phyloP scores from a whole-genome alignment of 345 rosid genomes.

The Punica granatum region DNA sequence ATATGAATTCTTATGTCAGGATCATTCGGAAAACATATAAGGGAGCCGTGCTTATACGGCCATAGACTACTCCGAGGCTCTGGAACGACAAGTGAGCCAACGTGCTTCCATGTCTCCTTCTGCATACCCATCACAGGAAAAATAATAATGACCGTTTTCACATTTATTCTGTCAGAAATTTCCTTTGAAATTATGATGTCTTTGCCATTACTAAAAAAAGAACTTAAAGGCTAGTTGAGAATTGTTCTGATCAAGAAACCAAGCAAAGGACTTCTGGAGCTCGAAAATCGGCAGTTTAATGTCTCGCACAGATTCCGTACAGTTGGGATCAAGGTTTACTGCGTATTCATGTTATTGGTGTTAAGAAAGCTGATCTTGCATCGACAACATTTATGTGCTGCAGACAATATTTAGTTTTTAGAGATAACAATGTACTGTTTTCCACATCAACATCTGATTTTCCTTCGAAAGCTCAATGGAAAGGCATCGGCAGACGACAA shows the following conservation, averaged over 20 bases:
- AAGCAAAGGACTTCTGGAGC: too few relatives aligned
- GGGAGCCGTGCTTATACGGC: slow-evolving; percentile 51
- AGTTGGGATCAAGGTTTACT: too few relatives aligned
- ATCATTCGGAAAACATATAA: slow-evolving; percentile 47
- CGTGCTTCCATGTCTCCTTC: slow-evolving; percentile 47
- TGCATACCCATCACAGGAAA: slow-evolving; percentile 13
- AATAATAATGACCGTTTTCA: neutral
- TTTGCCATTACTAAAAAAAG: neutral
- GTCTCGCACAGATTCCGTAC: too few relatives aligned
- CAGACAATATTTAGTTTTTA: too few relatives aligned
- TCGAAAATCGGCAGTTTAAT: too few relatives aligned
- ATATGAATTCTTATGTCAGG: slow-evolving; percentile 19
- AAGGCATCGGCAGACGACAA: neutral
- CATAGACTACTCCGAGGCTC: slow-evolving; percentile 54
- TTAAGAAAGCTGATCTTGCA: neutral
- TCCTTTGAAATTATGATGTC: neutral
- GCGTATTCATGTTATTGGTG: too few relatives aligned
- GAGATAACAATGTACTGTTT: too few relatives aligned
- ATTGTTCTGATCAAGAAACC: too few relatives aligned
- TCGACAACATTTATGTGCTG: too few relatives aligned
- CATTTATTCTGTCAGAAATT: neutral
- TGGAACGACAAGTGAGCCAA: slow-evolving; percentile 38
- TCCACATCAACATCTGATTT: neutral
- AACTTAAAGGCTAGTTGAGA: neutral
- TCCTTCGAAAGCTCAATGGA: neutral